Base-by-base conservation (phyloP, 208 protist genomes). In the Trypanosoma mega region DNA sequence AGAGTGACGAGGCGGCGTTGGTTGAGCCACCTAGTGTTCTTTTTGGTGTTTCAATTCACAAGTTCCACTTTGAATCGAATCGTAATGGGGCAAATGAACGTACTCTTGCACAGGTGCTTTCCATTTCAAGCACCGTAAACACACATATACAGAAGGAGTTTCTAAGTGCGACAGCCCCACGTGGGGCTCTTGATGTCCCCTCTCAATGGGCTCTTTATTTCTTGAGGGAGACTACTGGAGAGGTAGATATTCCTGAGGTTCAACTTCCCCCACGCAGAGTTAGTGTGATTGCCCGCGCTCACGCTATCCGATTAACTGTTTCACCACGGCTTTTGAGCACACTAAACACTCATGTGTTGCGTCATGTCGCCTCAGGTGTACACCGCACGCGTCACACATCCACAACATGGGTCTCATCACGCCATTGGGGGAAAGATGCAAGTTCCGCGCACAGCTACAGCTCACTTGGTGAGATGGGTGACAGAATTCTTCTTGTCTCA, bases 311-410 rank as follows among this genome's bases (percentile, higher is more conserved):
- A 20, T 21, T 78, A 20, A 70, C 66, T 2, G 26, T 74, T 9
- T 78, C 72, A 37, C 72, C 72, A 29, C 8, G 23, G 36, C 66
- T 78, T 43, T 54, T 78, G n/a, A 37, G 29, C 6, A 48, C 50
- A 21, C 33, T 78, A 12, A 78, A 78, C 37, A 60, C 69, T 29
- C 39, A 74, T 26, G 23, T 78, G 30, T 44, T 78, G 14, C 39
- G 57, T 21, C 23, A 59, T 31, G 48, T 74, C 24, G 50, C 66
- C 3, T 65, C 62, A 14, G 69, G 62, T 29, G 21, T 70, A 43
- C 12, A 56, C 26, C 27, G 62, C 46, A 63, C 37, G 27, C 14
- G 36, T 59, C 54, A 56, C 11, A 30, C 2, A 20, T 51, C 23
- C 8, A 21, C 31, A 0, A 53, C 53, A 0, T 43, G 55, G n/a